Conservation (phyloP, 257 asterid genomes). For the Forsythia viridissima region DNA sequence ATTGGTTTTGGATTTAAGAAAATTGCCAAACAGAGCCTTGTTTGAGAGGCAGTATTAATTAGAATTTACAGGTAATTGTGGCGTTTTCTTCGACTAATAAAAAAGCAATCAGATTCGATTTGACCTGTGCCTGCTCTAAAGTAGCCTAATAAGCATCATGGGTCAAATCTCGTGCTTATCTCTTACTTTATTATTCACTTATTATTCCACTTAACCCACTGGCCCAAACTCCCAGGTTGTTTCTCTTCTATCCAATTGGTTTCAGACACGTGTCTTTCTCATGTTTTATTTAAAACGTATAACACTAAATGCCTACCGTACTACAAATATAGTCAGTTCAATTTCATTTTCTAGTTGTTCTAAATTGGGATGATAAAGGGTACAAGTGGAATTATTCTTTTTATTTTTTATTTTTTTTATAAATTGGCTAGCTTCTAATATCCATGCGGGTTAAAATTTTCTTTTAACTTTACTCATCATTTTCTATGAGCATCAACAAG, state of each 20-base stretch:
- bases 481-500: too few relatives aligned
- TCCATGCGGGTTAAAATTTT: too few relatives aligned
- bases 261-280: slow-evolving; percentile 1
- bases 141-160: slow-evolving; percentile 18
- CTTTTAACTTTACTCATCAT: too few relatives aligned
- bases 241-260: not conserved
- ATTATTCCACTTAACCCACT: slow-evolving; percentile 27
- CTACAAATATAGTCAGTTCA: not conserved
- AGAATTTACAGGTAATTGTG: not conserved
- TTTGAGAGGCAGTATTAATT: not conserved
- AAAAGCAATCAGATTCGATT: slow-evolving; percentile 41
- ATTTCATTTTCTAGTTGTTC: too few relatives aligned
- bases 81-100: slow-evolving; percentile 27
- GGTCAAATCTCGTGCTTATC: slow-evolving; percentile 40
- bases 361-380: too few relatives aligned
- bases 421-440: too few relatives aligned
- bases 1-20: too few relatives aligned
- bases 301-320: not conserved
- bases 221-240: slow-evolving; percentile 27
- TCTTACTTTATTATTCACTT: slow-evolving; percentile 31
- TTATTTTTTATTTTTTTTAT: too few relatives aligned
- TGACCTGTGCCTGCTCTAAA: slow-evolving; percentile 39
- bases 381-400: too few relatives aligned
- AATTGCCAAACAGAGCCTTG: not conserved
- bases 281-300: not conserved